Evolutionary conservation across 768 basidiomycete species (phyloP).

Genomic region (Mycena leptocephala): DNA sequence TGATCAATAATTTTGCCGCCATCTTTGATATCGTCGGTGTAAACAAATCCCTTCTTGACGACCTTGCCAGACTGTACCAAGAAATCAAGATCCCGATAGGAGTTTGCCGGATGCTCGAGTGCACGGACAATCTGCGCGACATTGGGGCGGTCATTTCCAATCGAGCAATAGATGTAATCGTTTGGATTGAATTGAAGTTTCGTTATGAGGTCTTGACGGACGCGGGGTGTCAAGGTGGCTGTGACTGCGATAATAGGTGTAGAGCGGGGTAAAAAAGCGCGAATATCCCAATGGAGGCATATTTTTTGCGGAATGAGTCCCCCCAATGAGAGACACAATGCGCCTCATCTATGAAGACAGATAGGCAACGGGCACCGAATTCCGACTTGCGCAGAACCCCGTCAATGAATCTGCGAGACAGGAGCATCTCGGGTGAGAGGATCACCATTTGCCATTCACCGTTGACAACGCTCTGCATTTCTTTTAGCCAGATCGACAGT

Average conservation of each 20-base stretch:
- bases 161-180: conserved; percentile 38
- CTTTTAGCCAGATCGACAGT: background rate
- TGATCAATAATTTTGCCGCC: conserved; percentile 45
- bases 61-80: conserved; percentile 41
- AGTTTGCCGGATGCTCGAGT: conserved; percentile 50
- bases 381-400: background rate
- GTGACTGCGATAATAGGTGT: conserved; percentile 51
- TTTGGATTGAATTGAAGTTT: conserved; percentile 44
- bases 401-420: conserved; percentile 5
- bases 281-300: conserved; percentile 43
- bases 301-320: conserved; percentile 50
- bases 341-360: conserved; percentile 2
- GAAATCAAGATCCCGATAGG: conserved; percentile 52
- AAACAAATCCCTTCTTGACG: conserved; percentile 49
- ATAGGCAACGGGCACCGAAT: background rate
- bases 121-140: conserved; percentile 52
- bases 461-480: background rate
- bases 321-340: conserved; percentile 50
- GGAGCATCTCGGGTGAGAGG: conserved; percentile 5
- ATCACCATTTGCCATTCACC: conserved; percentile 45
- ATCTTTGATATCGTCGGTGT: conserved; percentile 46
- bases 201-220: conserved; percentile 44
- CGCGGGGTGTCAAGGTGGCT: conserved; percentile 47
- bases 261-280: conserved; percentile 45
- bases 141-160: conserved; percentile 53